Base-by-base conservation (phyloP, 371 early-diverging fungal genomes). In the Mucor racemosus region DNA sequence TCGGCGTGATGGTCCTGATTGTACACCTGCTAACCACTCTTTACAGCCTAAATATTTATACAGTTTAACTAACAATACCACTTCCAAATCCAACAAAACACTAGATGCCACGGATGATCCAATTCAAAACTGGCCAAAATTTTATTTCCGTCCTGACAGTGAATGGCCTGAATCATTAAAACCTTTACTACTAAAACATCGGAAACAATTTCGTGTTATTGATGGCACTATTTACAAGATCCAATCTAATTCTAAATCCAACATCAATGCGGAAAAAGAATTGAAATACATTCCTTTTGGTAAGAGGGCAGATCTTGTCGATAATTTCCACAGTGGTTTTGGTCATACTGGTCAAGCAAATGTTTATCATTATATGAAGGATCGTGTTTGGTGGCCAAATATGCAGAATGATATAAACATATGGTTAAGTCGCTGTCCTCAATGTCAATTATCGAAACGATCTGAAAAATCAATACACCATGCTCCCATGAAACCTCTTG, bases 391-490 rank as follows among this genome's bases (percentile, higher is more conserved):
- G 71, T 66, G 71, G 66, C 66, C 66, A 0, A 26, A 26, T 21
- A 66, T 63, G 71, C 44, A 31, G 31, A 10, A 9, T 7, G 48
- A 65, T 36, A 59, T 65, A 19, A 11, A 17, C 10, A 5, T 44
- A 15, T 71, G 66, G 71, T 19, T 71, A 1, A 7, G 8, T 4
- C 1, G 7, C 6, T 71, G 71, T 55, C 61, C 58, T 13, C 10
- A 66, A 36, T 71, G 71, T 35, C 71, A 71, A 48, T 41, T 35
- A 53, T 57, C 26, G n/a, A 39, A 21, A 11, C n/a, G n/a, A n/a
- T n/a, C n/a, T n/a, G n/a, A n/a, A n/a, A n/a, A n/a, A n/a, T n/a
- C n/a, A n/a, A n/a, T n/a, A n/a, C 42, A 67, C 4, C 34, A 71
- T 56, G 41, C 36, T 31, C 48, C 60, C 21, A 40, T 58, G 72